These are phyloP conservation scores for Magnolia sinica DNA, from an alignment of 164 flowering plant species.

Conservation along the genomic window DNA sequence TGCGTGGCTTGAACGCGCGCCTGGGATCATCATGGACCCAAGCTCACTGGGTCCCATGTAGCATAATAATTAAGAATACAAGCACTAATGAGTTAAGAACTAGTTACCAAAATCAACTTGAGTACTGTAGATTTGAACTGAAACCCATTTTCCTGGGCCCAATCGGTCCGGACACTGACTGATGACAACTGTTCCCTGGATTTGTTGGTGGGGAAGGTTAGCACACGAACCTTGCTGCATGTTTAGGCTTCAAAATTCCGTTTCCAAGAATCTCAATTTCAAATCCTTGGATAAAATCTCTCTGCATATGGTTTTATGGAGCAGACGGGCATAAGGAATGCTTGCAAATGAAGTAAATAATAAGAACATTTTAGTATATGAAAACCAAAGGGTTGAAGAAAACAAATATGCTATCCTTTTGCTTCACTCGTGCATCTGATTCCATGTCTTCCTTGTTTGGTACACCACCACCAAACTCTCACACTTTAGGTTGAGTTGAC, in stretches of 20 bases:
- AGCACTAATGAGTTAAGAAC: background rate
- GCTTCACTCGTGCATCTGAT: slow-evolving; percentile 19
- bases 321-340: slow-evolving; percentile 10
- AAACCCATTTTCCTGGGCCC: slow-evolving; percentile 35
- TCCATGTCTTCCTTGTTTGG: slow-evolving; percentile 8
- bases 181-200: slow-evolving; percentile 18
- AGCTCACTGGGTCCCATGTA: background rate
- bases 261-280: background rate
- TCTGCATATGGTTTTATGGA: background rate
- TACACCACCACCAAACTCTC: background rate
- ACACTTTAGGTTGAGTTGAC: background rate
- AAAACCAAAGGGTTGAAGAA: background rate
- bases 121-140: slow-evolving; percentile 36
- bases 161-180: slow-evolving; percentile 14
- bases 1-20: too few relatives aligned
- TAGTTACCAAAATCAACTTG: slow-evolving; percentile 35
- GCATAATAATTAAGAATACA: background rate
- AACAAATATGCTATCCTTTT: slow-evolving; percentile 11
- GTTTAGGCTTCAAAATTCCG: background rate
- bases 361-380: background rate
- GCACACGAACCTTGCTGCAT: slow-evolving; percentile 11
- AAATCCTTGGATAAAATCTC: background rate
- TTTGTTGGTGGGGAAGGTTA: background rate
- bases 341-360: slow-evolving; percentile 20
- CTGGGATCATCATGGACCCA: too few relatives aligned